Percentiles rank a stretch among this genome's conserved stretches.
Conservation (phyloP, 345 rosid genomes). For the Moringa oleifera region DNA sequence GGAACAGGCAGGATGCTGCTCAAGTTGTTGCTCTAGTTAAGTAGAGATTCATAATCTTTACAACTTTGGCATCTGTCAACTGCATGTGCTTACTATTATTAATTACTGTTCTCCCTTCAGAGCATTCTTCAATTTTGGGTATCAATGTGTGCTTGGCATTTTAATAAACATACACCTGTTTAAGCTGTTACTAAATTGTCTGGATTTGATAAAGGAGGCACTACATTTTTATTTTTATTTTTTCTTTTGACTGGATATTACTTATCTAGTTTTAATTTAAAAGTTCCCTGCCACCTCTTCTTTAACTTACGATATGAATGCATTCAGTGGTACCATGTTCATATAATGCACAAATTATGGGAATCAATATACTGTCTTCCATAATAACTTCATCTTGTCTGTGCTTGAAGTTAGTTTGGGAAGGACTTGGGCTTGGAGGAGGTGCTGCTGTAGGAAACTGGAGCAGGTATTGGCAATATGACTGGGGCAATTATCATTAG, state of each 20-base stretch:
- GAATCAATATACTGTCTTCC: no score
- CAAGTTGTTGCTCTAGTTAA: slow-evolving; percentile 76
- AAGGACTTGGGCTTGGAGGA: slow-evolving; percentile 94
- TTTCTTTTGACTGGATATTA: neutral
- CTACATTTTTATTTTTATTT: no score
- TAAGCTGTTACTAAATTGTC: neutral
- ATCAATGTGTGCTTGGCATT: neutral
- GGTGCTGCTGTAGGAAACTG: slow-evolving; percentile 62
- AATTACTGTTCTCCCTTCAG: neutral
- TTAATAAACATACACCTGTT: neutral
- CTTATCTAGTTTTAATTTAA: neutral
- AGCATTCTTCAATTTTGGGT: neutral
- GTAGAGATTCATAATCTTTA: slow-evolving; percentile 17
- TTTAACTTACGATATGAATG: no score
- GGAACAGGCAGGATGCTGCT: slow-evolving; percentile 89
- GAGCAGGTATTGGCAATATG: slow-evolving; percentile 53
- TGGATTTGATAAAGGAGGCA: no score
- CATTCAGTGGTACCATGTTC: neutral
- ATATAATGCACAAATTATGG: neutral
- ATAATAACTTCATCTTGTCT: slow-evolving; percentile 9
- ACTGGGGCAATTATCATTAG: slow-evolving; percentile 7
- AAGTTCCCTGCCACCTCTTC: neutral
- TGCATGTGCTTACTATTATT: neutral
- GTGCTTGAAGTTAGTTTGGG: slow-evolving; percentile 69
- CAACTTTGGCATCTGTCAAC: slow-evolving; percentile 4